Evolutionary conservation across 495 filamentous ascomycete genomes (phyloP), one percentile per base, ranked within the genome.

Genomic region (Jackrogersella multiformis): DNA sequence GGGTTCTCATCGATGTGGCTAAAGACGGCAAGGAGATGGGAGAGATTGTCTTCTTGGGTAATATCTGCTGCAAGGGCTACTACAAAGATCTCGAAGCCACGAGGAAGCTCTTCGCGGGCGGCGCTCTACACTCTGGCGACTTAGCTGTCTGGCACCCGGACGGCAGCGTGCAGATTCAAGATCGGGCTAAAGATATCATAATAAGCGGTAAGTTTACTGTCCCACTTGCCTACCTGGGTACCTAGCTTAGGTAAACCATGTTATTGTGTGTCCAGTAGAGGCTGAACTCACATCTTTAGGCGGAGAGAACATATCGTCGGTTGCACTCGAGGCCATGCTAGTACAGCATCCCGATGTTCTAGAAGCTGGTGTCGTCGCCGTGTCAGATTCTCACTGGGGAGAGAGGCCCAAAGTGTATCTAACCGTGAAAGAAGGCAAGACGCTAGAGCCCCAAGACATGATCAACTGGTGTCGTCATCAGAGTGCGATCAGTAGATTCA

Each of bases 151-250:
- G 90, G 90, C 91, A 96, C 73, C 83, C 89, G 0, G 94, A 98
- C 72, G 93, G 94, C 1, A 88, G 91, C 48, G 87, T 93, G 42
- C 92, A 97, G 81, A 97, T 99, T 66, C 81, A 96, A 63, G 95
- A 99, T 76, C 84, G 95, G 34, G 91, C 92, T 3, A 99, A 98
- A 80, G 95, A 99, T 74, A 97, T 99, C 44, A 98, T 99, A 51
- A 99, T 99, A 62, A 96, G 92, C 65, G 95, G 93, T 94, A 82
- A n/a, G n/a, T n/a, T n/a, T n/a, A n/a, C n/a, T n/a, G n/a, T n/a
- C n/a, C n/a, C n/a, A n/a, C n/a, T n/a, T n/a, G n/a, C n/a, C n/a
- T n/a, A n/a, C n/a, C n/a, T n/a, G n/a, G n/a, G n/a, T n/a, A n/a
- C n/a, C n/a, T n/a, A n/a, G n/a, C n/a, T n/a, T n/a, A n/a, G n/a